Evolutionary conservation across 805 yeast species (phyloP), one percentile per base, ranked within the genome.

Genomic region (Danielia oregonensis): DNA sequence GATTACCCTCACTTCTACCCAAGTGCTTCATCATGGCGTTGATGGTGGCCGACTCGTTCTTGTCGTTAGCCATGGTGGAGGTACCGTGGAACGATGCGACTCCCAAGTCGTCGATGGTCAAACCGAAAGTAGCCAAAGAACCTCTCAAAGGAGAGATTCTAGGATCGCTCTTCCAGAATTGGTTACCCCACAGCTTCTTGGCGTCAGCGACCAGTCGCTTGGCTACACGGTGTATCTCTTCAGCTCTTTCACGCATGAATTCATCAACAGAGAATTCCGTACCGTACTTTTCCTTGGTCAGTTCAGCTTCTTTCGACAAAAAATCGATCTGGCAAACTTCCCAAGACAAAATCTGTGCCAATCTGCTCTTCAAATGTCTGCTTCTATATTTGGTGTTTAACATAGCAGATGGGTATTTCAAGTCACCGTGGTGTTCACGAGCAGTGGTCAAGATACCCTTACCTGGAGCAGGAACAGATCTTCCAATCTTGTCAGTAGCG

Each of bases 381-480:
- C 83, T 74, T 71, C 99, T 86, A 80, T 93, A 93, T 61, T 83
- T 81, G 63, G 93, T 81, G 63, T 88, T 86, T 69, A 93, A 70
- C 67, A 86, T 70, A 42, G 91, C 82, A 38, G 93, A 70, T 51
- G 82, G 78, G 73, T 77, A 83, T 65, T 83, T 82, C 71, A 82
- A 72, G 52, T 73, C 76, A 51, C 88, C 86, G 51, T 82, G 91
- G 57, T 81, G 79, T 71, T 94, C 98, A 58, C 95, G 82, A 39
- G 98, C 98, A 58, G 96, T 87, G 42, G 98, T 93, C 74, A 93
- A 76, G 49, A 93, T 85, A 82, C 99, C 99, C 72, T 91, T 87
- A 64, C 99, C 99, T 68, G 99, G 99, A 59, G 98, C 98, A 48
- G 99, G 99, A 49, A 93, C 91, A 32, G 97, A 89, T 71, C 97